phyloP scores from a whole-genome alignment of 768 basidiomycete genomes.

The Tylopilus felleus region DNA sequence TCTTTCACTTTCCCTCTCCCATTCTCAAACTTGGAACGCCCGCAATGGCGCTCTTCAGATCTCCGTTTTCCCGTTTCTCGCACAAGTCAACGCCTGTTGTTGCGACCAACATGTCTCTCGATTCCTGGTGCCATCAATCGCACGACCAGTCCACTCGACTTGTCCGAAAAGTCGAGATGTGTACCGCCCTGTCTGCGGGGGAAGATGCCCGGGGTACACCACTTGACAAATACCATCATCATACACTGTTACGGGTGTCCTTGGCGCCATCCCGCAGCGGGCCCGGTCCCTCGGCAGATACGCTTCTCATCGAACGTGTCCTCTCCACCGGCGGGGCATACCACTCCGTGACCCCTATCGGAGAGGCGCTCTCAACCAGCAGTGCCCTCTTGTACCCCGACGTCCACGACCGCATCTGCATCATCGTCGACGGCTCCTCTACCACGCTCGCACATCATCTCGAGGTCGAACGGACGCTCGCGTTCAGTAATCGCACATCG shows the following conservation, averaged over 20 bases:
- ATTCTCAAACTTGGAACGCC: background rate
- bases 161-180: conserved; percentile 13
- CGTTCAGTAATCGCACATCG: background rate
- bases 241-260: conserved; percentile 9
- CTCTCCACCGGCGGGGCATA: conserved; percentile 8
- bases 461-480: conserved; percentile 8
- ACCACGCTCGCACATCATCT: background rate
- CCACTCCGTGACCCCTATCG: conserved; percentile 6
- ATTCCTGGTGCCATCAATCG: background rate
- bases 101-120: conserved; percentile 1
- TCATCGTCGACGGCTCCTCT: background rate
- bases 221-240: background rate
- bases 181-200: background rate
- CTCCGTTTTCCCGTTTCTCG: background rate
- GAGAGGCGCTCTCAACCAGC: background rate
- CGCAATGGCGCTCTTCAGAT: background rate
- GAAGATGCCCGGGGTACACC: background rate
- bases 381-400: conserved; percentile 6
- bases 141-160: background rate
- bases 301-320: conserved; percentile 15
- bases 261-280: background rate
- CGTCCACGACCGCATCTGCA: conserved; percentile 10
- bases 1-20: background rate
- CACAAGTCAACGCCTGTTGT: conserved; percentile 3
- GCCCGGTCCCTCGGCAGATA: background rate